These are phyloP conservation scores for Debaryomyces prosopidis DNA, from an alignment of 805 yeast species.

Conservation along the genomic window DNA sequence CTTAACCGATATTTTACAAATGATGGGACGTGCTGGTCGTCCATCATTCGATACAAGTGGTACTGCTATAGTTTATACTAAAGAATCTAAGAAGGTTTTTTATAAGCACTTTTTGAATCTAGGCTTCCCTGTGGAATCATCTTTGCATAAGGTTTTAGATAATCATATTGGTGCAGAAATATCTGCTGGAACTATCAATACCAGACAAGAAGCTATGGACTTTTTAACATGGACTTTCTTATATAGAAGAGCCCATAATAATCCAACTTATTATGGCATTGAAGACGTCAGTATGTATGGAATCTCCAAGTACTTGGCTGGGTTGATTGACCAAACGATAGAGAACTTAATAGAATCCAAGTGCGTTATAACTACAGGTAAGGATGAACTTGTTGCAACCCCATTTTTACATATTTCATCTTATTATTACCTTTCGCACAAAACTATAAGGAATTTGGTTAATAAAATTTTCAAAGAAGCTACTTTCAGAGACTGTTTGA, in stretches of 20 bases:
- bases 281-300: conserved; percentile 61
- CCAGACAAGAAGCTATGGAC: conserved; percentile 70
- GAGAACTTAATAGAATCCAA: conserved; percentile 67
- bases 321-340: conserved; percentile 68
- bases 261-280: conserved; percentile 75
- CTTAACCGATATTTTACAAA: conserved; percentile 75
- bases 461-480: conserved; percentile 47
- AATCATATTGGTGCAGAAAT: conserved; percentile 83
- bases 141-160: conserved; percentile 73
- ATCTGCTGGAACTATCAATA: conserved; percentile 62
- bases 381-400: conserved; percentile 60
- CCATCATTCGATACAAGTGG: conserved; percentile 81
- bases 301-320: conserved; percentile 56
- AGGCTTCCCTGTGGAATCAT: conserved; percentile 83
- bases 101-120: conserved; percentile 76
- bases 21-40: conserved; percentile 87
- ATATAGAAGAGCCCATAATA: conserved; percentile 71
- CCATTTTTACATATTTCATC: conserved; percentile 84
- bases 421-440: conserved; percentile 89
- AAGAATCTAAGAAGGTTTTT: conserved; percentile 70
- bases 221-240: conserved; percentile 77
- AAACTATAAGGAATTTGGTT: conserved; percentile 73
- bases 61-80: conserved; percentile 73
- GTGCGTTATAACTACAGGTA: conserved; percentile 57
- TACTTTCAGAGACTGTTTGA: conserved; percentile 63